Evolutionary conservation across 1,139 yeast species (phyloP).

Genomic region (Sugiyamaella grinbergsii): DNA sequence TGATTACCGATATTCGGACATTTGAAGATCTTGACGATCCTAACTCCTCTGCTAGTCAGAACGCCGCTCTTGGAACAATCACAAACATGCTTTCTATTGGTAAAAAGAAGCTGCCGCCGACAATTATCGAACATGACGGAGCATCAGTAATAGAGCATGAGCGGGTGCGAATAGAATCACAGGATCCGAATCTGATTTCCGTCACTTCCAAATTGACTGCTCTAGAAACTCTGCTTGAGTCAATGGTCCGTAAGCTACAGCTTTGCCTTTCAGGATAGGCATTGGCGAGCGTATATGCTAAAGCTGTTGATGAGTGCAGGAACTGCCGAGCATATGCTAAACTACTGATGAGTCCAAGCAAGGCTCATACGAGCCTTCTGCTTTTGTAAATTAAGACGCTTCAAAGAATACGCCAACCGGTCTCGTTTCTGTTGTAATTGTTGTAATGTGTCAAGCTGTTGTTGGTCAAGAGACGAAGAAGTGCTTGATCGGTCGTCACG

Average conservation of each 20-base stretch:
- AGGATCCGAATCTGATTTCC: constrained; percentile 51
- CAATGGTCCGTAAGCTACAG: constrained; percentile 33
- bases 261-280: constrained; percentile 22
- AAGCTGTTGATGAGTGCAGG: not conserved
- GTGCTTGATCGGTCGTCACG: not conserved
- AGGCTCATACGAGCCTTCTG: constrained; percentile 32
- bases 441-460: constrained; percentile 44
- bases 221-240: constrained; percentile 33
- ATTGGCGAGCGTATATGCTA: too few species aligned
- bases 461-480: not conserved
- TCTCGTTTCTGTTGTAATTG: constrained; percentile 44
- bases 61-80: constrained; percentile 18
- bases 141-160: constrained; percentile 48
- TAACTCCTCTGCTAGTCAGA: constrained; percentile 10
- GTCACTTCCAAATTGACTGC: constrained; percentile 46
- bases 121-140: constrained; percentile 38
- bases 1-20: constrained; percentile 36
- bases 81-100: constrained; percentile 19
- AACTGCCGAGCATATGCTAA: not conserved
- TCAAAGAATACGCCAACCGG: constrained; percentile 42
- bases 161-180: constrained; percentile 46
- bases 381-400: constrained; percentile 40
- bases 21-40: constrained; percentile 25
- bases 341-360: constrained; percentile 20
- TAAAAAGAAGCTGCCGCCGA: constrained; percentile 30